Percentiles rank a stretch among this genome's conserved stretches.
Evolutionary conservation across 208 protist species (phyloP).

Genomic region (Trypanosoma caninum): DNA sequence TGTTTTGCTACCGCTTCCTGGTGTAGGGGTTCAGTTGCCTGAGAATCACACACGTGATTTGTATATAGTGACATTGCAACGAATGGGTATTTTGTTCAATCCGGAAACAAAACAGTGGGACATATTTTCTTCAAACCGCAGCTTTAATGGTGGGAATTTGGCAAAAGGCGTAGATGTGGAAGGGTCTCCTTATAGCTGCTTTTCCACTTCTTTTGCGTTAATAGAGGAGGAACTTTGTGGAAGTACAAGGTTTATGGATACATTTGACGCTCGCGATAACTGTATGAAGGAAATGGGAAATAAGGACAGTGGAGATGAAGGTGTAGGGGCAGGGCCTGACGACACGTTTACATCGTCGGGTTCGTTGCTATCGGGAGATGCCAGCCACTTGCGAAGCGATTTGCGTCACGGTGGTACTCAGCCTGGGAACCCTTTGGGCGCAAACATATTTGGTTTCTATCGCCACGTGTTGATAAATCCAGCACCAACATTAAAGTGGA

Average conservation of each 20-base stretch:
- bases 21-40: slow-evolving; percentile 63
- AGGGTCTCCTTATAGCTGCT: slow-evolving; percentile 52
- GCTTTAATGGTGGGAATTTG: neutral
- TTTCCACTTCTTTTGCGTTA: slow-evolving; percentile 51
- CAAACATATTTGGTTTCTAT: slow-evolving; percentile 30
- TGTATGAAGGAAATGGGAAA: neutral
- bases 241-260: slow-evolving; percentile 28
- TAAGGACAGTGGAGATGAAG: no score
- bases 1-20: slow-evolving; percentile 76
- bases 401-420: slow-evolving; percentile 25
- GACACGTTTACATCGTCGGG: no score
- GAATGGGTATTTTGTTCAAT: slow-evolving; percentile 73
- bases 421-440: slow-evolving; percentile 47
- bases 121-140: slow-evolving; percentile 44
- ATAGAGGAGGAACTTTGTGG: slow-evolving; percentile 73
- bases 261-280: slow-evolving; percentile 21
- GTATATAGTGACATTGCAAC: slow-evolving; percentile 78
- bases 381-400: slow-evolving; percentile 14
- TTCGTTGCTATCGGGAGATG: slow-evolving; percentile 5
- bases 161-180: neutral
- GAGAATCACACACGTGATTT: slow-evolving; percentile 85
- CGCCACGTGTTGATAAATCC: slow-evolving; percentile 31
- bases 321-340: no score
- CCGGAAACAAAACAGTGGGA: slow-evolving; percentile 78
- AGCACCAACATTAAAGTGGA: slow-evolving; percentile 17